These are phyloP conservation scores for Cytidiella melzeri DNA, from an alignment of 768 basidiomycete species.

Conservation along the genomic window DNA sequence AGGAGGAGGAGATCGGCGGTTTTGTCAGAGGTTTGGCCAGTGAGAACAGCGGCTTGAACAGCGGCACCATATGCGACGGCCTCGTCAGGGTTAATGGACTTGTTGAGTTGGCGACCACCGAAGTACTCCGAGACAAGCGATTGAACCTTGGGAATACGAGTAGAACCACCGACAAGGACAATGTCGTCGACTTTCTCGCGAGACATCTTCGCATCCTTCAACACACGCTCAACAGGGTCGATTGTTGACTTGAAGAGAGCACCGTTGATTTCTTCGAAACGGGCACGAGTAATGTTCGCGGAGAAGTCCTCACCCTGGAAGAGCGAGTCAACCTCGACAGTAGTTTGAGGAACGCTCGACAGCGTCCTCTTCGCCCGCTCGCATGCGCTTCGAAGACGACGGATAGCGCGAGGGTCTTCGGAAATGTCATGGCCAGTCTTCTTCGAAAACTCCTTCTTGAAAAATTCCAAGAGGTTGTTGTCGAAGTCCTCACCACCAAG, in stretches of 20 bases:
- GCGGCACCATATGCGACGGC: conserved; percentile 99
- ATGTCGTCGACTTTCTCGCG: conserved; percentile 98
- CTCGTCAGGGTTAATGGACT: conserved; percentile 99
- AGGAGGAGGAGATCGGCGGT: conserved; percentile 97
- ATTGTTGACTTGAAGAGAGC: conserved; percentile 92
- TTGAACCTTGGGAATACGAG: conserved; percentile 99
- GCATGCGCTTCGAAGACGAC: conserved; percentile 94
- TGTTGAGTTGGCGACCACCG: conserved; percentile 96
- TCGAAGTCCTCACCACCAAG: conserved; percentile 99
- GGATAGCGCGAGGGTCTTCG: conserved; percentile 92
- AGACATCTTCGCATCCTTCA: conserved; percentile 98
- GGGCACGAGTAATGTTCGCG: conserved; percentile 97
- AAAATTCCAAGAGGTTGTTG: conserved; percentile 95
- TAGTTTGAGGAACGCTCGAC: conserved; percentile 97
- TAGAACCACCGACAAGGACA: conserved; percentile 98
- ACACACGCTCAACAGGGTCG: conserved; percentile 97
- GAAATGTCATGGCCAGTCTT: conserved; percentile 98
- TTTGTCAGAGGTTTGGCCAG: conserved; percentile 97
- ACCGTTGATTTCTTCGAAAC: conserved; percentile 99
- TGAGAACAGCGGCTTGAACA: conserved; percentile 98
- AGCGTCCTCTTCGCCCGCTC: conserved; percentile 99
- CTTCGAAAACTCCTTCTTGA: conserved; percentile 99
- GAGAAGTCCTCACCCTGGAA: conserved; percentile 98
- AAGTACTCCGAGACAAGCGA: conserved; percentile 98
- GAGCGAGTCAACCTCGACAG: conserved; percentile 98